Evolutionary conservation across 345 rosid species (phyloP), one percentile per base, ranked within the genome.

Genomic region (Eucalyptus cloeziana): DNA sequence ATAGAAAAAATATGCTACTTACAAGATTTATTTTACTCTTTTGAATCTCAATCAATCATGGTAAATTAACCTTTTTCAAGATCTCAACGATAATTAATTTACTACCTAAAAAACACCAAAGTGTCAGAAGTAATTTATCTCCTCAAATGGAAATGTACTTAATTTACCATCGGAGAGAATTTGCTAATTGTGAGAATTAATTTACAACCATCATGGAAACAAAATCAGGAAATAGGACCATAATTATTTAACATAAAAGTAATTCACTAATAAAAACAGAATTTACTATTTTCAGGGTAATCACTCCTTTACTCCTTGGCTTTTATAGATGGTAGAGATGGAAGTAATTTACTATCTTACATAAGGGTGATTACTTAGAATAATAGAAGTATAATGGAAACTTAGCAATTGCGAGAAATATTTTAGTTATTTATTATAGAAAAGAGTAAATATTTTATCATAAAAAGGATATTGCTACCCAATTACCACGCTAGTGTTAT

Each of bases 1-100:
- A 22, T 0, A 9, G 0, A 9, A 56, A 22, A 52, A 7, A 8
- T 19, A 52, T 52, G 10, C 0, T 3, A 9, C 12, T 56, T 56
- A 56, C 13, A 24, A 1, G 30, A 56, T 16, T 3, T 8, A 30
- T 17, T 69, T 69, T 69, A 69, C 44, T 33, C 25, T 17, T 69
- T 69, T 17, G 13, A 69, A 31, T 33, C 24, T 16, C 2, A 33
- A 33, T 19, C 45, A 21, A 71, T 5, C 14, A 19, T 5, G 45
- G 45, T 37, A 19, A 76, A 37, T 19, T 19, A 76, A 76, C 10
- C 3, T 19, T 37, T 3, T 76, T 76, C 83, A 76, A 37, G 7
- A 69, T 69, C 24, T 31, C 17, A 9, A 2, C 4, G 0, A 19
- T 19, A 21, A 37, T 76, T 40, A 76, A 37, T 10, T 11, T 76